Evolutionary conservation across 2,329 filamentous ascomycete genomes (phyloP), one percentile per base, ranked within the genome.

Genomic region (Paramyrothecium roridum): DNA sequence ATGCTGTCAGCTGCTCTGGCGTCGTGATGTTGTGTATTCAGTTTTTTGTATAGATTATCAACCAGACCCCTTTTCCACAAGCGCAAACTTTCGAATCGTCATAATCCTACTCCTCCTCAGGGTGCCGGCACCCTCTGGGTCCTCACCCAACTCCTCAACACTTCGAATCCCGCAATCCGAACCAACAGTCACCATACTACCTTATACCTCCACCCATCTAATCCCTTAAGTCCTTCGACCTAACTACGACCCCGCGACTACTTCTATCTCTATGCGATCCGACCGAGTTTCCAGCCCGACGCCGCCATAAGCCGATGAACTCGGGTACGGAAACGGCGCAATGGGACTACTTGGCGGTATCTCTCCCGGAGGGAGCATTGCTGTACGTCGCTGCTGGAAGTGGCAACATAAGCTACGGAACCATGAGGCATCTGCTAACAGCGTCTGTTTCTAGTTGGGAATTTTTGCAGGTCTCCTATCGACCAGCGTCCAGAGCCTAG

Each of bases 401-500:
- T 52, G 21, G 47, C 23, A 19, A 43, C 23, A 23, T 4, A 11
- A 34, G 46, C 48, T 48, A 17, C 37, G 6, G 10, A 10, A 10
- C 26, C 26, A 30, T 6, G 10, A 30, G 26, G 30, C 34, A 49
- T 57, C 47, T 56, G 50, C 62, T 69, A 62, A 70, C 61, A 19
- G 23, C 50, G 43, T 53, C 22, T 48, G 51, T 23, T 57, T 52
- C 13, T 68, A 96, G 91, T 83, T 98, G 68, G 95, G 95, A 67
- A 92, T 99, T 69, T 75, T 97, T 60, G 93, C 97, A 69, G 95
- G 95, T 65, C 83, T 99, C 61, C 72, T 97, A 64, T 98, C 93
- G 56, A 97, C 95, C 57, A 95, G 92, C 71, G 85, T 98, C 22
- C 95, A 99, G 73, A 96, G 93, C 71, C 80, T 99, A 65, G 95